Evolutionary conservation across 352 stramenopile species (phyloP).

Genomic region (Pythium brachiatum): DNA sequence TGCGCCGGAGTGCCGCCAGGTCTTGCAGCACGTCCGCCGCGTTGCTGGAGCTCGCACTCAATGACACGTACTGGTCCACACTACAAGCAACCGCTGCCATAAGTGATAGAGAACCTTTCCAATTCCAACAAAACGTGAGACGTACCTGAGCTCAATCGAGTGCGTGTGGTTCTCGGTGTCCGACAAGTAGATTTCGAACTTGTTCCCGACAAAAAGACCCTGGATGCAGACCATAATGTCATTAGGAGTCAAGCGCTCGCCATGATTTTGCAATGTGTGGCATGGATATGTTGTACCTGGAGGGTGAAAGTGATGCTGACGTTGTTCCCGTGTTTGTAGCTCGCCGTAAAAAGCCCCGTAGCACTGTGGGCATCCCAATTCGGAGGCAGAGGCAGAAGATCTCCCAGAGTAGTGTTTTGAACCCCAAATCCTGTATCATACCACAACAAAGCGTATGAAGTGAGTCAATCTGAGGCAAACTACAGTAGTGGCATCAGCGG

Average conservation of each 20-base stretch:
- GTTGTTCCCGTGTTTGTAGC: slow-evolving; percentile 57
- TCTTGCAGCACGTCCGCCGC: slow-evolving; percentile 51
- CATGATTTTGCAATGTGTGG: not conserved
- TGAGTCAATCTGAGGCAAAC: not conserved
- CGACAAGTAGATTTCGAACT: slow-evolving; percentile 79
- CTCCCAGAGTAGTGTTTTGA: slow-evolving; percentile 13
- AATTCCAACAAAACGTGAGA: not conserved
- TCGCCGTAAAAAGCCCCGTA: slow-evolving; percentile 57
- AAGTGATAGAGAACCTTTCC: not conserved
- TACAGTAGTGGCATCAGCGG: not conserved
- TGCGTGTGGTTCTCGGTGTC: slow-evolving; percentile 61
- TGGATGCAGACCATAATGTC: slow-evolving; percentile 17
- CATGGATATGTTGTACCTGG: slow-evolving; percentile 38
- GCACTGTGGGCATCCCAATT: slow-evolving; percentile 60
- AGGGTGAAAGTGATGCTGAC: slow-evolving; percentile 51
- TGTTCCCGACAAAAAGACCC: slow-evolving; percentile 71
- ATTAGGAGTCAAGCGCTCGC: not conserved
- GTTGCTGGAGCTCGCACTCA: slow-evolving; percentile 26
- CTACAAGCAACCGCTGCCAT: slow-evolving; percentile 12
- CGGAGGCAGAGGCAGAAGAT: slow-evolving; percentile 37
- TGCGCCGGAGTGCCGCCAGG: slow-evolving; percentile 41
- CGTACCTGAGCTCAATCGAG: slow-evolving; percentile 71
- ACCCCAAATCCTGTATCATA: slow-evolving; percentile 39
- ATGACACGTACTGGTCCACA: slow-evolving; percentile 36
- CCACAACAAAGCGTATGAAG: not conserved